Percentiles rank a stretch among this genome's conserved stretches.
phyloP scores from a whole-genome alignment of 2,329 filamentous ascomycete species.

The Akanthomyces muscarius region DNA sequence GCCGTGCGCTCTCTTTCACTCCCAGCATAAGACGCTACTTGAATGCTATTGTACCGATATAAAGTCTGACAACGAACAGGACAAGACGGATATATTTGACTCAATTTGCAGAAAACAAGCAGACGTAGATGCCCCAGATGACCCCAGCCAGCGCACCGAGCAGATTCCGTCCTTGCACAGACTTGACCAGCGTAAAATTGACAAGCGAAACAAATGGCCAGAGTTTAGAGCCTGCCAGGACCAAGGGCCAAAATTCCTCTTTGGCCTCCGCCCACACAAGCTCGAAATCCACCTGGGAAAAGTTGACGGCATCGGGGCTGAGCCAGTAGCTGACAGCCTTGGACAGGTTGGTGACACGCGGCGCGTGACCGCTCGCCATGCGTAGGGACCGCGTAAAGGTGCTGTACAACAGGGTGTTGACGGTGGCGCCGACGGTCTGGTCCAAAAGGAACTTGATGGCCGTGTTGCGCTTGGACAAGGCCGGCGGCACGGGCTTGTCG shows the following conservation, averaged over 20 bases:
- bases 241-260: slow-evolving; percentile 59
- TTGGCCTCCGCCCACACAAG: slow-evolving; percentile 41
- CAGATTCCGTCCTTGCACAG: slow-evolving; percentile 66
- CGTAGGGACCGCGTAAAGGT: slow-evolving; percentile 55
- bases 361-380: slow-evolving; percentile 42
- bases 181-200: slow-evolving; percentile 65
- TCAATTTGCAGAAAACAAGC: slow-evolving; percentile 48
- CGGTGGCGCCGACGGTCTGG: slow-evolving; percentile 60
- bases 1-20: neutral
- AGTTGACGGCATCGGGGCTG: slow-evolving; percentile 40
- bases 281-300: slow-evolving; percentile 41
- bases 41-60: too few species aligned
- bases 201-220: slow-evolving; percentile 68
- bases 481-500: slow-evolving; percentile 37
- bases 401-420: slow-evolving; percentile 64
- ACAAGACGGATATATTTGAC: neutral
- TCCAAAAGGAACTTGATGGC: slow-evolving; percentile 64
- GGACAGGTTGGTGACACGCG: slow-evolving; percentile 35
- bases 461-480: slow-evolving; percentile 60
- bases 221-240: slow-evolving; percentile 63
- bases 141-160: slow-evolving; percentile 70
- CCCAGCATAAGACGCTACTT: too few species aligned
- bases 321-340: slow-evolving; percentile 33
- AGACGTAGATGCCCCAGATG: slow-evolving; percentile 72
- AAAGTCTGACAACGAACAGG: neutral